phyloP scores from a whole-genome alignment of 2,329 filamentous ascomycete species.

The Alternaria solani region DNA sequence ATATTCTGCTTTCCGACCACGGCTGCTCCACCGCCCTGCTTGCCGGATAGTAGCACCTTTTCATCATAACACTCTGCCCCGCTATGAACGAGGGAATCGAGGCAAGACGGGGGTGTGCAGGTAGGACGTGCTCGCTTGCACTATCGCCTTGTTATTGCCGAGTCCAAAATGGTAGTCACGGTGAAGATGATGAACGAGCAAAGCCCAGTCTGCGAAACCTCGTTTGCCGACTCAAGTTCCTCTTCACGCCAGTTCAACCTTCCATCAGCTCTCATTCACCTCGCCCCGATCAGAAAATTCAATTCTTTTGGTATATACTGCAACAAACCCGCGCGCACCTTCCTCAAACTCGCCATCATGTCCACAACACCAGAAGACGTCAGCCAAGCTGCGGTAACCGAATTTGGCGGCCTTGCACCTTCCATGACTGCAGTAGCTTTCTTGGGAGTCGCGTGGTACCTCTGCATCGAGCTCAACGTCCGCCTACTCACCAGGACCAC shows the following conservation, averaged over 20 bases:
- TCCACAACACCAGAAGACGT: background rate
- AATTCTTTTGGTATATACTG: background rate
- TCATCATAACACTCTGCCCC: background rate
- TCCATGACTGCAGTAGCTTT: conserved; percentile 19
- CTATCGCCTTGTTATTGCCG: background rate
- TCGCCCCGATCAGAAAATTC: background rate
- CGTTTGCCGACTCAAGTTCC: background rate
- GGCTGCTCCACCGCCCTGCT: background rate
- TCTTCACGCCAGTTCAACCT: background rate
- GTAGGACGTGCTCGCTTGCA: background rate
- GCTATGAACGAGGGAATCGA: background rate
- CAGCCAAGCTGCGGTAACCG: background rate
- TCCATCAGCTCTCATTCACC: background rate
- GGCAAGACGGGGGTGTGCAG: background rate
- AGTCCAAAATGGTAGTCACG: background rate
- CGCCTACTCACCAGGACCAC: conserved; percentile 49
- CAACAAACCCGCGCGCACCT: background rate
- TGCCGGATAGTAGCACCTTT: background rate
- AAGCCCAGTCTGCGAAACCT: background rate
- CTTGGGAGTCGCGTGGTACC: conserved; percentile 43
- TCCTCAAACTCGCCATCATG: background rate
- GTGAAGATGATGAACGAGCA: background rate
- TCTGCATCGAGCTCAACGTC: conserved; percentile 54
- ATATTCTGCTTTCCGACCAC: background rate
- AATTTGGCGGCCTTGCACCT: conserved; percentile 4